Evolutionary conservation across 495 filamentous ascomycete genomes (phyloP), one percentile per base, ranked within the genome.

Genomic region (Aspergillus cavernicola): DNA sequence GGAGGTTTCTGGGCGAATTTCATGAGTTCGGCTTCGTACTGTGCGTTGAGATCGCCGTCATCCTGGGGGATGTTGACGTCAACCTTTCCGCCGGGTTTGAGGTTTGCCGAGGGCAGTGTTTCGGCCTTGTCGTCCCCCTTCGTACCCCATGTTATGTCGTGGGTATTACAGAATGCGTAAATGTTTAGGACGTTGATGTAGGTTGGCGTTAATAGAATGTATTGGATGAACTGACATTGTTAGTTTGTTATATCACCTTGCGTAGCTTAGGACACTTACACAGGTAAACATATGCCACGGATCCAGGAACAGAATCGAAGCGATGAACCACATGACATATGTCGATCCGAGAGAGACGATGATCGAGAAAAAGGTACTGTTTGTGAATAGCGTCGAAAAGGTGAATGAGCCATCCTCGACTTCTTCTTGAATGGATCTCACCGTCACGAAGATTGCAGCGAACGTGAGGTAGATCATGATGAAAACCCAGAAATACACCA

Each of bases 271-370:
- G 37, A 53, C 10, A 71, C 73, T 62, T 67, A 80, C 78, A 29
- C 82, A 89, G 23, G 93, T 98, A 73, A 96, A 81, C 89, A 99
- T 96, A 70, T 99, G 95, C 92, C 92, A 99, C 2, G 95, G 95
- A 66, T 99, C 95, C 69, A 99, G 85, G 83, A 97, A 97, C 59
- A 97, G 78, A 56, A 99, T 81, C 11, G 91, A 96, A 4, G 89
- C 85, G 33, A 97, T 66, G 45, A 99, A 84, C 84, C 91, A 99
- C 64, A 99, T 85, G 58, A 93, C 74, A 70, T 95, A 99, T 24
- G 95, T 99, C 2, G 92, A 93, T 28, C 85, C 77, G 56, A 97
- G 80, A 1, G 90, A 96, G 13, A 99, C 81, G 58, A 99, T 90
- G 39, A 99, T 80, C 19, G 90, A 92, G 69, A 92, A 92, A 79